phyloP scores from a whole-genome alignment of 2,329 filamentous ascomycete species.

The Stemphylium beticola region DNA sequence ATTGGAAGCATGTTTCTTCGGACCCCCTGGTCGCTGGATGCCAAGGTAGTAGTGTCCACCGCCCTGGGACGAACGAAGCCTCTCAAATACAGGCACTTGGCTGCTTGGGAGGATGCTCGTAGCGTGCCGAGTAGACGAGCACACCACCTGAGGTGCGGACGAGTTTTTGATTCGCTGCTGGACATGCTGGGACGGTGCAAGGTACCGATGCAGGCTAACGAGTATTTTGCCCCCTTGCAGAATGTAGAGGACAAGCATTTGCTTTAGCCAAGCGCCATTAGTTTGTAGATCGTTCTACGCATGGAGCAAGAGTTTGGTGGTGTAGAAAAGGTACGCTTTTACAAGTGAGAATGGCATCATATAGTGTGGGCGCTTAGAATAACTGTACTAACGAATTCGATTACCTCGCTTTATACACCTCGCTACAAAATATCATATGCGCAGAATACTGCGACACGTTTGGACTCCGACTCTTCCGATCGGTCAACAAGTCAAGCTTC shows the following conservation, averaged over 20 bases:
- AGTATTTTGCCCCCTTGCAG: background rate
- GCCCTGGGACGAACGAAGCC: conserved; percentile 15
- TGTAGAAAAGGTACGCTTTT: background rate
- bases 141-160: conserved; percentile 1
- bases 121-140: background rate
- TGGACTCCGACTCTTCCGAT: background rate
- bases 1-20: conserved; percentile 26
- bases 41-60: conserved; percentile 4
- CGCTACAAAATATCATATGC: background rate
- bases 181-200: background rate
- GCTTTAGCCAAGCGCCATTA: conserved; percentile 11
- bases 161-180: conserved; percentile 10
- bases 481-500: background rate
- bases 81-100: background rate
- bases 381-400: no score
- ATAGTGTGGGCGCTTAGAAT: no score
- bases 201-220: background rate
- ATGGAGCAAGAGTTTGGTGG: background rate
- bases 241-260: conserved; percentile 3
- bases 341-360: background rate
- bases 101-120: no score
- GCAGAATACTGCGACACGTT: background rate
- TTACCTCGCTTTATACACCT: background rate
- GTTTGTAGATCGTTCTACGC: background rate
- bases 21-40: conserved; percentile 17